Percentiles rank a stretch among this genome's conserved stretches.
These are phyloP conservation scores for Tricholoma terreum DNA, from an alignment of 768 basidiomycete species.

Conservation along the genomic window DNA sequence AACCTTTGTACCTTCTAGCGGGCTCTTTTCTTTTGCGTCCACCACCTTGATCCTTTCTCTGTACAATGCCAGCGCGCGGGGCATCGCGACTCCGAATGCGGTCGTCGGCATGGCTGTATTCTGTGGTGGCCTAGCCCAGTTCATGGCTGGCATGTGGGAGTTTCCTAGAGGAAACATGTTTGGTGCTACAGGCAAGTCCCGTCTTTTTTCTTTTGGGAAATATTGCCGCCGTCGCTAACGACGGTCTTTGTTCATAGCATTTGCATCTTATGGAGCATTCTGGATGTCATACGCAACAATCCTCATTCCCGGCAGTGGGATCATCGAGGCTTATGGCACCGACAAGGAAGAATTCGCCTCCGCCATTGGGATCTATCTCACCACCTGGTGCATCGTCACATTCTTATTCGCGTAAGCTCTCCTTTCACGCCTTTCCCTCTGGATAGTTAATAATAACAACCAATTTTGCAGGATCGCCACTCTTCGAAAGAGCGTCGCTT, in stretches of 20 bases:
- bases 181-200: slow-evolving; percentile 63
- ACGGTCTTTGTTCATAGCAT: slow-evolving; percentile 43
- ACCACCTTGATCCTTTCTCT: slow-evolving; percentile 79
- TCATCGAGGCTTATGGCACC: slow-evolving; percentile 49
- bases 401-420: slow-evolving; percentile 58
- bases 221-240: background rate
- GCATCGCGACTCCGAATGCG: slow-evolving; percentile 56
- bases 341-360: slow-evolving; percentile 34
- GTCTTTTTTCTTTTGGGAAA: background rate
- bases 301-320: slow-evolving; percentile 66
- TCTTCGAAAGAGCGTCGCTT: slow-evolving; percentile 37
- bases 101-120: slow-evolving; percentile 86
- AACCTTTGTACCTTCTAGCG: slow-evolving; percentile 38
- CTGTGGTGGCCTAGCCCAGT: slow-evolving; percentile 80
- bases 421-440: background rate
- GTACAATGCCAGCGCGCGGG: slow-evolving; percentile 59
- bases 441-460: background rate
- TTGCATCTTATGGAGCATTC: slow-evolving; percentile 82
- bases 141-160: slow-evolving; percentile 91
- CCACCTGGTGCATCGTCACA: slow-evolving; percentile 73
- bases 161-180: slow-evolving; percentile 69
- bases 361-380: slow-evolving; percentile 73
- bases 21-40: slow-evolving; percentile 80
- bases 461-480: slow-evolving; percentile 31
- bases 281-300: slow-evolving; percentile 83